Conservation (phyloP, 441 rosid genomes). For the Gossypium davidsonii region DNA sequence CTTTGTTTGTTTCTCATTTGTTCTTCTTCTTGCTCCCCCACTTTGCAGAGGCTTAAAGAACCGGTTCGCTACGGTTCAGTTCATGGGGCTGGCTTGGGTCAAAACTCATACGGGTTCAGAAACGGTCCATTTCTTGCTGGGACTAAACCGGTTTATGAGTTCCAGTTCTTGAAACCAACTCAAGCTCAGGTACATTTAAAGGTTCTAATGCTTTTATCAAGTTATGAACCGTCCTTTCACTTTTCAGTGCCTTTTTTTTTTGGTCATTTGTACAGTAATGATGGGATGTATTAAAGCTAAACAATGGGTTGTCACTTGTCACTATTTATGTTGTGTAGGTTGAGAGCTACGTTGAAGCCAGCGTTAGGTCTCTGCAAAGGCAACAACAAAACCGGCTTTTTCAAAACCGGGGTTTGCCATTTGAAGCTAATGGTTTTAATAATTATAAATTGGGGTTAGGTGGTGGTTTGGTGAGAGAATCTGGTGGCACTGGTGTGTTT, state of each 20-base stretch:
- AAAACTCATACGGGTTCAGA: conserved; percentile 11
- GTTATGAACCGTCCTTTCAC: conserved; percentile 16
- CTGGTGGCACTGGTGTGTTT: conserved; percentile 48
- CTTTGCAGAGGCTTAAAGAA: background rate
- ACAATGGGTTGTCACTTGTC: background rate
- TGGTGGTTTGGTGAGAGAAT: conserved; percentile 28
- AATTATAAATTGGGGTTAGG: conserved; percentile 10
- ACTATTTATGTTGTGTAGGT: conserved; percentile 17
- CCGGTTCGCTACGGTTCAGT: background rate
- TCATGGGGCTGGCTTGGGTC: conserved; percentile 13
- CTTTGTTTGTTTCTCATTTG: background rate
- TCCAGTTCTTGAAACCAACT: conserved; percentile 17
- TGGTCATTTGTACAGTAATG: conserved; percentile 19
- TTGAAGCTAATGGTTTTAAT: conserved; percentile 11
- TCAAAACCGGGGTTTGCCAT: conserved; percentile 21
- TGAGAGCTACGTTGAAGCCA: conserved; percentile 20
- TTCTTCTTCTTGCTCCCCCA: background rate
- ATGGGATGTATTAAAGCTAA: background rate
- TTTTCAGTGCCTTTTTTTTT: background rate
- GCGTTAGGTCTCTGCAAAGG: conserved; percentile 23
- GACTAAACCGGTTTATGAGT: conserved; percentile 15
- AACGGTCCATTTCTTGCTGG: conserved; percentile 4
- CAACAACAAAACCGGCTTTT: conserved; percentile 19
- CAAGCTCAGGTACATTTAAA: conserved; percentile 16
- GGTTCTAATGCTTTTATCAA: background rate